Percentiles rank a stretch among this genome's conserved stretches.
Conservation (phyloP, 148 eudicot species). For the Rhododendron vialii region DNA sequence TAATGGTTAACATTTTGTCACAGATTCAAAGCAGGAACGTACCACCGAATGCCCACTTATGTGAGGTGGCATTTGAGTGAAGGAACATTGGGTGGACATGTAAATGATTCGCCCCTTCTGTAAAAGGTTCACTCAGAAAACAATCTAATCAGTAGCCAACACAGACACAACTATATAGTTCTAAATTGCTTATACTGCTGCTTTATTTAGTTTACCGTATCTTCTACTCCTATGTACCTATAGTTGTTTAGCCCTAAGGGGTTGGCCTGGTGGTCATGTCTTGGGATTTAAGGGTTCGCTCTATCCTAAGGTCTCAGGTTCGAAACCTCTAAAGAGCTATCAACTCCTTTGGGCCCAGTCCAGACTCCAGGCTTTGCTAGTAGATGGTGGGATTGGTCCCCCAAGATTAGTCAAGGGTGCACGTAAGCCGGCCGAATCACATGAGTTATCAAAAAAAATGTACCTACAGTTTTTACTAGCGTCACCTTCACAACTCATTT, state of each 20-base stretch:
- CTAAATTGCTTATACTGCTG: not conserved
- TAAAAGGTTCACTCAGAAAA: slow-evolving; percentile 8
- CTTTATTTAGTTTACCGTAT: not conserved
- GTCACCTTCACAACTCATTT: not conserved
- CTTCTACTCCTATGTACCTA: not conserved
- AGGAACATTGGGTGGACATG: slow-evolving; percentile 87
- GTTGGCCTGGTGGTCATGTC: too few species aligned
- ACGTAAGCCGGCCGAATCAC: too few species aligned
- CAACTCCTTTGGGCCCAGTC: too few species aligned
- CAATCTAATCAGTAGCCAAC: not conserved
- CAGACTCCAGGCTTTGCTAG: too few species aligned
- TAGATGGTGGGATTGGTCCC: too few species aligned
- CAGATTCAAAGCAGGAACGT: not conserved
- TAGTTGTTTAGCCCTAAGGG: too few species aligned
- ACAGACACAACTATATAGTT: not conserved
- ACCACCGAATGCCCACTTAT: slow-evolving; percentile 99
- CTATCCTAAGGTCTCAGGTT: too few species aligned
- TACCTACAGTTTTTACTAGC: not conserved
- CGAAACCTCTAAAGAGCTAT: too few species aligned
- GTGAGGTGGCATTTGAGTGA: slow-evolving; percentile 95
- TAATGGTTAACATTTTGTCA: slow-evolving; percentile 4
- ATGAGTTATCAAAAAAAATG: too few species aligned
- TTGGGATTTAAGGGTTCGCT: too few species aligned
- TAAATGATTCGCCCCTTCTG: slow-evolving; percentile 55
- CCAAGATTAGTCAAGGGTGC: too few species aligned